Evolutionary conservation across 2,329 filamentous ascomycete species (phyloP).

Genomic region (Alternaria gaisen): DNA sequence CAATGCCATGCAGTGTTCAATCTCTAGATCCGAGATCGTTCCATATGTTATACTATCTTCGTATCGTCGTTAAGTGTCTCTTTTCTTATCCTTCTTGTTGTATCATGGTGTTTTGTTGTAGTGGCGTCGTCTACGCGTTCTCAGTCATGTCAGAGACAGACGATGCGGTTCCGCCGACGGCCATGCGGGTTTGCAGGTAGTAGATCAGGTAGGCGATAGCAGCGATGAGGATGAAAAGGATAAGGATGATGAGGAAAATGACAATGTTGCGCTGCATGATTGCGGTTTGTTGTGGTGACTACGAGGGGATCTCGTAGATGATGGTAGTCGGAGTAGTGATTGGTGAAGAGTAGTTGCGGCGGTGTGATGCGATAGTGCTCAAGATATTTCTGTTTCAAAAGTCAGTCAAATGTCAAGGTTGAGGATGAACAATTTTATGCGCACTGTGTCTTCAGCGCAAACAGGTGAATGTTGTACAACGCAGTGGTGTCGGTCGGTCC

Average conservation of each 20-base stretch:
- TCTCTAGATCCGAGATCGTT: background rate
- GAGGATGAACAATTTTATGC: background rate
- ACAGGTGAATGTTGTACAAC: background rate
- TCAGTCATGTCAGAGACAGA: slow-evolving; percentile 45
- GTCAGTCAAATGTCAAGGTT: slow-evolving; percentile 1
- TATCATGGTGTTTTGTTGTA: background rate
- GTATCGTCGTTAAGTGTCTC: slow-evolving; percentile 4
- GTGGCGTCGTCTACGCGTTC: background rate
- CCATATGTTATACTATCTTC: background rate
- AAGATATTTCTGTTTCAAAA: background rate
- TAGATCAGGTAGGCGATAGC: slow-evolving; percentile 61
- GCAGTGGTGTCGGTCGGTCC: background rate
- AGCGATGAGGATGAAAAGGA: slow-evolving; percentile 61
- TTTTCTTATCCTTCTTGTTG: background rate
- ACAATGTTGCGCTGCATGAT: slow-evolving; percentile 62
- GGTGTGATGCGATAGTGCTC: background rate
- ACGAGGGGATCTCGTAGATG: slow-evolving; percentile 1
- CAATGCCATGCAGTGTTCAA: slow-evolving; percentile 9
- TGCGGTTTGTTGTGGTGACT: slow-evolving; percentile 3
- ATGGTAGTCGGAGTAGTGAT: background rate
- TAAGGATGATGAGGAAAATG: slow-evolving; percentile 62
- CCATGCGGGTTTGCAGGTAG: slow-evolving; percentile 57
- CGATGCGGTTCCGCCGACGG: slow-evolving; percentile 45
- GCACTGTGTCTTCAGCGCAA: slow-evolving; percentile 1
- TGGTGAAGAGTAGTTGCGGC: background rate